phyloP scores from a whole-genome alignment of 148 eudicot species.

The Arbutus unedo region DNA sequence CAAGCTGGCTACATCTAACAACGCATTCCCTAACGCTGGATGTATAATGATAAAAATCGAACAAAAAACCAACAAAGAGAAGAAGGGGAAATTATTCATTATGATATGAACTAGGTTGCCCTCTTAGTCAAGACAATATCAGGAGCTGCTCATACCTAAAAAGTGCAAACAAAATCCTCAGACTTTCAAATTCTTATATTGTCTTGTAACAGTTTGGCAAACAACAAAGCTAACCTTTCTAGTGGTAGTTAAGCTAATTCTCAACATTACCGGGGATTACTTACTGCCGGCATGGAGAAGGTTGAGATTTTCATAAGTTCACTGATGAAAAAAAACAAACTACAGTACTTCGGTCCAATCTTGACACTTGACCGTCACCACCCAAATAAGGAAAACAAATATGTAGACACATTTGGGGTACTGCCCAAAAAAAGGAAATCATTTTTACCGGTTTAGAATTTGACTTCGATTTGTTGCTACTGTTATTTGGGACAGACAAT shows the following conservation, averaged over 20 bases:
- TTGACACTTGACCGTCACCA: neutral
- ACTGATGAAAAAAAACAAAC: constrained; percentile 1
- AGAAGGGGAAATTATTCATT: neutral
- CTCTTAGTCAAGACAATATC: neutral
- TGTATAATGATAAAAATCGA: neutral
- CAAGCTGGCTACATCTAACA: neutral
- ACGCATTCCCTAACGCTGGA: neutral
- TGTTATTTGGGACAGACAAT: constrained; percentile 54
- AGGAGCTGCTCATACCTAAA: neutral
- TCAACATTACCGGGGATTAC: neutral
- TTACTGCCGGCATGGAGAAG: neutral
- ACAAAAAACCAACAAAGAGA: neutral
- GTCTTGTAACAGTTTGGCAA: neutral
- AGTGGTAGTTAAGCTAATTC: neutral
- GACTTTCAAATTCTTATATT: neutral
- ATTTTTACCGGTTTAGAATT: constrained; percentile 57
- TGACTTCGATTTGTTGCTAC: constrained; percentile 75
- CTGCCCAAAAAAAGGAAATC: neutral
- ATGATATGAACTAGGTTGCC: neutral
- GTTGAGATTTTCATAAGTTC: neutral
- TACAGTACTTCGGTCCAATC: neutral
- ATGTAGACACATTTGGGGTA: neutral
- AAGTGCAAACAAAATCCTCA: neutral
- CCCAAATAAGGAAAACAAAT: neutral
- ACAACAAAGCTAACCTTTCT: neutral